phyloP scores from a whole-genome alignment of 306 rosid genomes.

The Corylus heterophylla region DNA sequence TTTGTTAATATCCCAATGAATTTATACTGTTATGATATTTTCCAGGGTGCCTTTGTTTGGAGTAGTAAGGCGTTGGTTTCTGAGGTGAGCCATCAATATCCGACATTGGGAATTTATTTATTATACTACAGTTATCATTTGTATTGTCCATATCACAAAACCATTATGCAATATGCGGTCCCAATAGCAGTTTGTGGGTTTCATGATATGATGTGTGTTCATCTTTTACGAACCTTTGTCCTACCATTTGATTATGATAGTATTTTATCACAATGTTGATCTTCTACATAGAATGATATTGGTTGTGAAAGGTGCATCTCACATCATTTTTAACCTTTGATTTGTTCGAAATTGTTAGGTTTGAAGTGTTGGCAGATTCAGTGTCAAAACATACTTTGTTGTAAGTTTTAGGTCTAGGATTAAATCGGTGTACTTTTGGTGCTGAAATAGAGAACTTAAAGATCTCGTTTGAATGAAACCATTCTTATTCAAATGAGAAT shows the following conservation, averaged over 20 bases:
- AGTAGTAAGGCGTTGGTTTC: conserved; percentile 83
- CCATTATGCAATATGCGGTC: not conserved
- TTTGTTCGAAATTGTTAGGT: no score
- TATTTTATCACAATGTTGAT: not conserved
- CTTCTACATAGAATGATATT: not conserved
- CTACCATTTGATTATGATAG: not conserved
- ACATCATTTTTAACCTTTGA: not conserved
- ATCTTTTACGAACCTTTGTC: not conserved
- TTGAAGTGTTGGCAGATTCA: no score
- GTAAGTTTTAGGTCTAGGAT: no score
- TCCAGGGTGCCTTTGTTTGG: conserved; percentile 98
- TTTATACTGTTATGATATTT: conserved; percentile 23
- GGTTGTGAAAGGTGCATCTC: not conserved
- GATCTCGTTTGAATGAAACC: no score
- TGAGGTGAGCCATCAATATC: conserved; percentile 63
- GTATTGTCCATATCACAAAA: not conserved
- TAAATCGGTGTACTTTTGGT: no score
- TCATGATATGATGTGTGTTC: not conserved
- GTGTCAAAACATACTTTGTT: no score
- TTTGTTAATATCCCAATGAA: conserved; percentile 4
- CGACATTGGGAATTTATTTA: not conserved
- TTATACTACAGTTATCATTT: not conserved
- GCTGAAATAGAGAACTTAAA: no score
- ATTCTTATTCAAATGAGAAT: no score
- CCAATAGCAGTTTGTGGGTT: not conserved